A percentile compares a stretch with the other conserved stretches of the same genome.
phyloP scores from a whole-genome alignment of 192 early-diverging fungal genomes.

The Chytriomyces confervae region DNA sequence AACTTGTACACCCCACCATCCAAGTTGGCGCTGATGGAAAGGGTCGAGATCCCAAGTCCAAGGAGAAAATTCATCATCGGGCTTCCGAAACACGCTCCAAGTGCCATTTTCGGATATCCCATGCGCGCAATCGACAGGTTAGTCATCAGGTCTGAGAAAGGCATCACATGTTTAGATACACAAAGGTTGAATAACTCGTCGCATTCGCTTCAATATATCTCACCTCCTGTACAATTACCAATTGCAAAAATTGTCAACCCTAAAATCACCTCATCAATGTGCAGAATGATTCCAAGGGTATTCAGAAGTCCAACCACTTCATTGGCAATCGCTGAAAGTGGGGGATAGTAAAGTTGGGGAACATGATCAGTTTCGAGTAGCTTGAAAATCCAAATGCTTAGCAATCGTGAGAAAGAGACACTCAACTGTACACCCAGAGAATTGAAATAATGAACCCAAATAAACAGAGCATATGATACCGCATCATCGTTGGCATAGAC shows the following conservation, averaged over 20 bases:
- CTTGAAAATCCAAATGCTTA: no score
- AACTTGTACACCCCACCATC: conserved; percentile 1
- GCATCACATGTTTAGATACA: no score
- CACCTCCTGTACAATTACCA: conserved; percentile 59
- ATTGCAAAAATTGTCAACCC: conserved; percentile 77
- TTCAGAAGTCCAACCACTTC: conserved; percentile 87
- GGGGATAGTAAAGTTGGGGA: not conserved
- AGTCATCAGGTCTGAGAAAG: conserved; percentile 77
- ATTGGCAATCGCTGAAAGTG: conserved; percentile 70
- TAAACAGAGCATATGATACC: conserved; percentile 37
- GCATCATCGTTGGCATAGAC: conserved; percentile 26
- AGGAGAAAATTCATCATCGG: conserved; percentile 75
- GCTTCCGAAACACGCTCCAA: conserved; percentile 91
- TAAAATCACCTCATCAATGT: conserved; percentile 69
- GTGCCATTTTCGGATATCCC: conserved; percentile 93
- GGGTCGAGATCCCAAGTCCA: conserved; percentile 27
- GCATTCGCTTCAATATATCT: not conserved
- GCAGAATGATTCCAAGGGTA: conserved; percentile 77
- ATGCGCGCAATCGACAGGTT: conserved; percentile 89
- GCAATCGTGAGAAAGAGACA: not conserved
- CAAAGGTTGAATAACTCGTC: no score
- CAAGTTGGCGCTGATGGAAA: conserved; percentile 15
- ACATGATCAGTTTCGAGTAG: not conserved
- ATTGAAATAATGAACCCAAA: conserved; percentile 81
- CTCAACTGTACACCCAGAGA: conserved; percentile 76